Evolutionary conservation across 1,139 yeast genomes (phyloP), one percentile per base, ranked within the genome.

Genomic region (Scheffersomyces lignicola): DNA sequence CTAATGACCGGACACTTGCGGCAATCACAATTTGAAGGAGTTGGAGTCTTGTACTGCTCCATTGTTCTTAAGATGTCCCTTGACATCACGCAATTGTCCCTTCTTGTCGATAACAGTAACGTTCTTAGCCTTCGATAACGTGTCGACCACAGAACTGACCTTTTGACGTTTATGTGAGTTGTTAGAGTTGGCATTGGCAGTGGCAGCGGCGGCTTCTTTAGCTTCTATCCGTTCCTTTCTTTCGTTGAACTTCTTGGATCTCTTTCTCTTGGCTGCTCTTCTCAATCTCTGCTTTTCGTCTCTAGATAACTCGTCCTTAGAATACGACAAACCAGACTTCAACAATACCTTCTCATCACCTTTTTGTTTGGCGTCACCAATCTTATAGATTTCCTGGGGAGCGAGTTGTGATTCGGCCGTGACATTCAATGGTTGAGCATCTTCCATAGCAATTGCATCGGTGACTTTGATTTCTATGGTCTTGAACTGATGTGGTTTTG

Each of bases 311-410:
- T 92, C 98, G 35, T 80, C 83, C 62, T 85, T 84, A 12, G 96
- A 76, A 63, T 85, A 79, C 2, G 90, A 83, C 48, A 85, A 74
- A 49, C 96, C 97, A 34, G 89, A 82, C 47, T 80, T 81, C 47
- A 89, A 75, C 40, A 78, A 71, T 16, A 88, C 84, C 55, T 88
- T 95, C 6, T 60, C 47, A 31, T 58, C 56, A 11, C 68, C 69
- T 37, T 69, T 67, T 24, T 73, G 69, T 33, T 71, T 75, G 38
- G 63, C 72, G 41, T 66, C 70, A 18, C 72, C 73, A 16, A 83
- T 70, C 52, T 73, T 78, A 62, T 83, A 92, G n/a, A 92, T 73
- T 63, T 92, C 98, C 62, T 92, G 98, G 27, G 98, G 98, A 2
- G 98, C 98, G 50, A 92, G 71, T 34, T 85, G 76, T n/a, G 83